Base-by-base conservation (phyloP, 1,284 basidiomycete species). In the Cryptococcus sp. region DNA sequence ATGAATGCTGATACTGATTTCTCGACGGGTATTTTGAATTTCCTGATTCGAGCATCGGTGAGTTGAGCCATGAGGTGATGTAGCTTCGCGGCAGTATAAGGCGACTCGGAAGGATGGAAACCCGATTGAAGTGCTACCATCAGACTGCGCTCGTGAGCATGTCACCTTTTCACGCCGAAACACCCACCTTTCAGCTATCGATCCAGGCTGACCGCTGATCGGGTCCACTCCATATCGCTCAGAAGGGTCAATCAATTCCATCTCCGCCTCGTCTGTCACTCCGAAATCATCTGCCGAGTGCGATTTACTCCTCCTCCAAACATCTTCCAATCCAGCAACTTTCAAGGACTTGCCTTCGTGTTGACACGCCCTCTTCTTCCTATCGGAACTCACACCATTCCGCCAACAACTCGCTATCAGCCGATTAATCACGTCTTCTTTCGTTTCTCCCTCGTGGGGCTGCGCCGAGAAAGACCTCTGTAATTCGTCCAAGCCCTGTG, bases 1-100 rank as follows among this genome's bases (percentile, higher is more conserved):
- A 72, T 71, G 56, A 71, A 68, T 0, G 70, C 66, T 2, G 67
- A 62, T 0, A 70, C 51, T 14, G 63, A 65, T 42, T 65, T 59
- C 14, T 64, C 57, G 14, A 73, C 53, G 0, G 62, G 60, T 15
- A 72, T 61, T 37, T 60, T 60, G 50, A 70, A 65, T 7, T 63
- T 56, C 11, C 55, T 52, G 3, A 63, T 59, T 8, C 62, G 56
- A 1, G 53, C 60, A 36, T 62, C 49, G 1, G 58, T 56, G 8
- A 66, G 50, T 2, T 46, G 38, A 10, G 56, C 45, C 11, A 70
- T 60, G n/a, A 71, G 53, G 6, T 49, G 45, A 23, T 64, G 63
- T 1, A 73, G 65, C 52, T 68, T 67, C 1, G 36, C 38, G 0
- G 58, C 56, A 7, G 65, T 55, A 41, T 59, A 71, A 0, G 41